Conservation (phyloP, 2,329 filamentous ascomycete species). For the Paecilomyces formosus region DNA sequence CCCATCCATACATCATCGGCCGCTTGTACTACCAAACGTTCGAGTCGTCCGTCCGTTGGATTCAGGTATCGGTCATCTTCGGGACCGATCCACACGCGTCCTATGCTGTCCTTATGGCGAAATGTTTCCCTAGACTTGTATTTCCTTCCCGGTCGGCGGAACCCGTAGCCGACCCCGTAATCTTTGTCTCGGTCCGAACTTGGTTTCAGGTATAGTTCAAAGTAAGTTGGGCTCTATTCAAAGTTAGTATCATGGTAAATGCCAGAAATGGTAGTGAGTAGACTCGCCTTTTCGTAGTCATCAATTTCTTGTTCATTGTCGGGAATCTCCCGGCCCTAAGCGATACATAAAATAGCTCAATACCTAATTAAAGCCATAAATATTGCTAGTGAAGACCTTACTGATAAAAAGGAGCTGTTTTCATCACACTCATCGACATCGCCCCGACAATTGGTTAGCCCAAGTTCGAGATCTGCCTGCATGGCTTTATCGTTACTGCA, state of each 20-base stretch:
- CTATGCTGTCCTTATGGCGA: background rate
- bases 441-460: too few species aligned
- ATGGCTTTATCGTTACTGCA: too few species aligned
- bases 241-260: background rate
- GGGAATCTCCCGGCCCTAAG: background rate
- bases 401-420: too few species aligned
- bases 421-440: too few species aligned
- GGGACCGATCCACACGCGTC: background rate
- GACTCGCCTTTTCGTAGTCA: background rate
- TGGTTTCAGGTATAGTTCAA: background rate
- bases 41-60: background rate
- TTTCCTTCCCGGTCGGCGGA: background rate
- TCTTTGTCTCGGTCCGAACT: background rate
- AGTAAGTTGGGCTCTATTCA: background rate
- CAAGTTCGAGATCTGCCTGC: too few species aligned
- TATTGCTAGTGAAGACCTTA: too few species aligned
- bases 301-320: background rate
- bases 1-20: background rate
- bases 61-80: background rate
- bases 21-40: background rate
- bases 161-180: background rate
- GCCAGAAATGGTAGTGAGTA: background rate
- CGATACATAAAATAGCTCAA: too few species aligned
- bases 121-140: background rate
- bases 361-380: too few species aligned